Evolutionary conservation across 140 eudicot genomes (phyloP).

Genomic region (Cichorium intybus): DNA sequence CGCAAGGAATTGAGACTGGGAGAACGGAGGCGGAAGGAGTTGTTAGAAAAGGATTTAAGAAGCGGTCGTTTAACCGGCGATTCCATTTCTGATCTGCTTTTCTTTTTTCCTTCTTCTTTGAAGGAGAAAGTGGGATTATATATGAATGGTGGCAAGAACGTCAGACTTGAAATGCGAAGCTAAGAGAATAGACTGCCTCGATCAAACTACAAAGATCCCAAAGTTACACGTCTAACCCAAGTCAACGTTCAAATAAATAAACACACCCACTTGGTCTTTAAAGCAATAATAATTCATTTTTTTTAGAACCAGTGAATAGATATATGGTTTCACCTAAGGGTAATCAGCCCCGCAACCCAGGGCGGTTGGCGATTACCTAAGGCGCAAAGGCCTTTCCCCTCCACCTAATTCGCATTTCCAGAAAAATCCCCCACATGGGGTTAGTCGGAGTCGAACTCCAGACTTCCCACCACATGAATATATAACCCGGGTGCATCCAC

Average conservation of each 20-base stretch:
- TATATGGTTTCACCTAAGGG: too few species aligned
- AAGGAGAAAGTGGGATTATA: not conserved
- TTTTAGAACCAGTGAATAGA: too few species aligned
- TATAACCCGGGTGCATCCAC: too few species aligned
- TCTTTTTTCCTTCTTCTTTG: not conserved
- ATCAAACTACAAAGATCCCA: not conserved
- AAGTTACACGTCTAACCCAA: not conserved
- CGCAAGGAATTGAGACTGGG: slow-evolving; percentile 54
- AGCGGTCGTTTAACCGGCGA: not conserved
- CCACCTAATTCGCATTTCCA: too few species aligned
- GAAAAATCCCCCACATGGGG: too few species aligned
- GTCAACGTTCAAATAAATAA: not conserved
- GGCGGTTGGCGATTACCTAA: too few species aligned
- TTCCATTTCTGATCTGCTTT: not conserved
- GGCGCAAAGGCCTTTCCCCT: too few species aligned
- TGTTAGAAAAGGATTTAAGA: slow-evolving; percentile 22
- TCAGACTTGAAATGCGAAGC: not conserved
- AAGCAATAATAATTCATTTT: too few species aligned
- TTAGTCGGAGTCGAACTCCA: too few species aligned
- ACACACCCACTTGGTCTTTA: too few species aligned
- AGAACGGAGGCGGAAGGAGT: slow-evolving; percentile 42
- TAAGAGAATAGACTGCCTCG: not conserved
- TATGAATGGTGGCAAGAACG: not conserved
- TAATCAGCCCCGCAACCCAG: too few species aligned
- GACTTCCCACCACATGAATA: too few species aligned